Base-by-base conservation (phyloP, 345 rosid species). In the Orychophragmus violaceus region DNA sequence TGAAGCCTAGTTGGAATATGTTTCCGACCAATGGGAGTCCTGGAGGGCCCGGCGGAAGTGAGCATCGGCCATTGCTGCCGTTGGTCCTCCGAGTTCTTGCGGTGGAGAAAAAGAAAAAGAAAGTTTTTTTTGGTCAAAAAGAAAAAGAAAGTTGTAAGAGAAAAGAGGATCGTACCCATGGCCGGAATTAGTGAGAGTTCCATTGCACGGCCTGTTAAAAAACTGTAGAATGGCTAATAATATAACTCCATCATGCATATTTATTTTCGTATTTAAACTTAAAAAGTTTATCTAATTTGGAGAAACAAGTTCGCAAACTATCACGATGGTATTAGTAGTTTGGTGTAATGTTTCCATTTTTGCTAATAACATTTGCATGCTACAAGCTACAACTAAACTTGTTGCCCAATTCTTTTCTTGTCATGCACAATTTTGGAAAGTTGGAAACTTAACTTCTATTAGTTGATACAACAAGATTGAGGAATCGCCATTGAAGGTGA, bases 1-100 rank as follows among this genome's bases (percentile, higher is more conserved):
- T 59, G 39, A n/a, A 0, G 11, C 85, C 82, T 6, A 82, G 65
- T 23, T 63, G 60, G 18, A 82, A 70, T 60, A 84, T 77, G 82
- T 79, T 82, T 23, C 85, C 84, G 3, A 78, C 55, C 37, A 78
- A 18, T 2, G 81, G 84, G 7, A 79, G 65, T 1, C 13, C 50
- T 24, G 50, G 19, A 14, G 83, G 82, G 10, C 83, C 72, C 6
- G 72, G 77, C 11, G 77, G 77, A 50, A 65, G 62, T 28, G 52
- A 25, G 27, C 18, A 25, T 27, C 3, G 23, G 6, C 5, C 44
- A 19, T 29, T 37, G 13, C 19, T 5, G 36, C 37, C 28, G 16
- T 25, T 4, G 3, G 62, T 22, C 22, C 37, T 41, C 28, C 49
- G 55, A 13, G 12, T 22, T 55, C 21, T 63, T 11, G 64, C 13